A percentile compares a stretch with the other conserved stretches of the same genome.
phyloP scores from a whole-genome alignment of 208 protist genomes.

The Blastocrithidia nonstop region DNA sequence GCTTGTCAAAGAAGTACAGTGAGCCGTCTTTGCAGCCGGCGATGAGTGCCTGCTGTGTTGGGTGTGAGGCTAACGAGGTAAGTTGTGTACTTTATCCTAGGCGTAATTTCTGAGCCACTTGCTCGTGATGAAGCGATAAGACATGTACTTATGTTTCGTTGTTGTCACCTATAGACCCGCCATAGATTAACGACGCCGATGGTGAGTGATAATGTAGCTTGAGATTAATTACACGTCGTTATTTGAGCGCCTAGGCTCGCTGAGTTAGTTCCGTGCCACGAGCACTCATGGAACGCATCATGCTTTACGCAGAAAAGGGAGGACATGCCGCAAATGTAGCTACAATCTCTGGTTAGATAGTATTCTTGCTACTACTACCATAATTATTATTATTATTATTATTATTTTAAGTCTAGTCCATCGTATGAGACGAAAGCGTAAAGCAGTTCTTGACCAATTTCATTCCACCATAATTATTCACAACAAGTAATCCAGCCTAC shows the following conservation, averaged over 20 bases:
- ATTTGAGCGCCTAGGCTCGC: too few species aligned
- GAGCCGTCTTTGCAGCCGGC: conserved; percentile 66
- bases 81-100: conserved; percentile 53
- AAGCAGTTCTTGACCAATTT: conserved; percentile 55
- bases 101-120: conserved; percentile 56
- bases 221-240: conserved; percentile 52
- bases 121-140: conserved; percentile 65
- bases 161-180: conserved; percentile 49
- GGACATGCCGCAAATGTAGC: too few species aligned
- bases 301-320: too few species aligned
- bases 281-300: too few species aligned
- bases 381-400: too few species aligned
- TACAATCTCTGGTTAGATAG: too few species aligned
- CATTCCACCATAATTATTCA: conserved; percentile 64
- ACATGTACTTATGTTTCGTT: conserved; percentile 59
- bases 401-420: too few species aligned
- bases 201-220: conserved; percentile 55
- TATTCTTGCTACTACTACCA: too few species aligned
- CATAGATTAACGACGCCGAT: conserved; percentile 67
- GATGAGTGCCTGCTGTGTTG: conserved; percentile 50
- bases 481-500: conserved; percentile 59
- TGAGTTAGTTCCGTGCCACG: too few species aligned
- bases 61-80: conserved; percentile 49
- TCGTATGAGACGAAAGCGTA: too few species aligned
- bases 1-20: conserved; percentile 81